Conservation (phyloP, 148 eudicot species). For the Euryodendron excelsum region DNA sequence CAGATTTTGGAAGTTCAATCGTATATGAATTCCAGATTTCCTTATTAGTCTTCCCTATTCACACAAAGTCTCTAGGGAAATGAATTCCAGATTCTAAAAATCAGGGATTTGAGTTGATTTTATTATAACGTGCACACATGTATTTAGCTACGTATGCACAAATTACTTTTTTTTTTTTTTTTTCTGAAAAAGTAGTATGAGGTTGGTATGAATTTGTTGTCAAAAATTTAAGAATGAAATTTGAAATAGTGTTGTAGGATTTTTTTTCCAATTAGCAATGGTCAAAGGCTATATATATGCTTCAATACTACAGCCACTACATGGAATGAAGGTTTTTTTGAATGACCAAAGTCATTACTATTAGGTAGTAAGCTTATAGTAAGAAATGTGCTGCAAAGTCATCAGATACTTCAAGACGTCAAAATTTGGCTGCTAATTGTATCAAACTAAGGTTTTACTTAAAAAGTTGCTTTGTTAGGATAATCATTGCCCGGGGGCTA, state of each 20-base stretch:
- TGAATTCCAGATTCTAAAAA: neutral
- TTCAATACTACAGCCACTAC: no score
- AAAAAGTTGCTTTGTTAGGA: neutral
- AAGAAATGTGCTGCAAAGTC: neutral
- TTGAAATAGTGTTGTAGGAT: neutral
- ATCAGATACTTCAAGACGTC: neutral
- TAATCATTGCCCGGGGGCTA: neutral
- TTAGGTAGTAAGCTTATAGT: neutral
- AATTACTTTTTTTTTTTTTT: neutral
- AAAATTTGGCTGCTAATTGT: neutral
- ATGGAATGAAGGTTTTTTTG: neutral
- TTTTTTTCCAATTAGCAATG: neutral
- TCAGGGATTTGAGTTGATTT: neutral
- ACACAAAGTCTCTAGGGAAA: neutral
- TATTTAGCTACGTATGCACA: no score
- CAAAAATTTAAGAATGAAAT: neutral
- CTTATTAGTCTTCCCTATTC: neutral
- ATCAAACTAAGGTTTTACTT: neutral
- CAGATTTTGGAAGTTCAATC: neutral
- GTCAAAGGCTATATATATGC: neutral
- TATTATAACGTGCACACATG: neutral
- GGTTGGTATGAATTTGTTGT: neutral
- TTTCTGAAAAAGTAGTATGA: neutral
- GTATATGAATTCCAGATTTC: neutral
- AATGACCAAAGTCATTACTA: neutral